phyloP scores from a whole-genome alignment of 2,329 filamentous ascomycete genomes.

The Fusarium domesticum region DNA sequence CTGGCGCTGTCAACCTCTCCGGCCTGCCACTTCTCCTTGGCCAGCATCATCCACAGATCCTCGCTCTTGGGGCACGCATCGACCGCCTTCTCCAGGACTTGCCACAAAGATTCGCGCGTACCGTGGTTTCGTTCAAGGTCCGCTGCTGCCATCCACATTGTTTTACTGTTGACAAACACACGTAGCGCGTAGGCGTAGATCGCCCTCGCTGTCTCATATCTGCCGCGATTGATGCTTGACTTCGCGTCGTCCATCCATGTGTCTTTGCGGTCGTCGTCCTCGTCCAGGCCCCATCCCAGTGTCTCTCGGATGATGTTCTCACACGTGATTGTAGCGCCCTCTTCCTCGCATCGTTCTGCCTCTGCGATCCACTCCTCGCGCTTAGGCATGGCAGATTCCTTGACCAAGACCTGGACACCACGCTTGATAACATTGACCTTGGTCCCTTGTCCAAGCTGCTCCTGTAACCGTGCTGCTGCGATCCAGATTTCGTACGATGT shows the following conservation, averaged over 20 bases:
- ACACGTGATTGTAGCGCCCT: slow-evolving; percentile 83
- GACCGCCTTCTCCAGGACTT: slow-evolving; percentile 86
- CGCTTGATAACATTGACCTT: slow-evolving; percentile 93
- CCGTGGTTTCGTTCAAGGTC: slow-evolving; percentile 91
- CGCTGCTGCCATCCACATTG: slow-evolving; percentile 84
- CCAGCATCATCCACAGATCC: slow-evolving; percentile 92
- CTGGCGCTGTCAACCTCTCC: slow-evolving; percentile 86
- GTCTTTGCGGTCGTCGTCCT: slow-evolving; percentile 94
- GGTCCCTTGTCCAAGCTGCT: slow-evolving; percentile 74
- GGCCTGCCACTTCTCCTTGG: slow-evolving; percentile 88
- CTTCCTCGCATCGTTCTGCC: slow-evolving; percentile 91
- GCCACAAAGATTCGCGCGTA: slow-evolving; percentile 75
- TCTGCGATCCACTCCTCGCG: slow-evolving; percentile 96
- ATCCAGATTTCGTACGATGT: slow-evolving; percentile 97
- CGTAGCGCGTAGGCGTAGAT: slow-evolving; percentile 90
- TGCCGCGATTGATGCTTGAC: slow-evolving; percentile 73
- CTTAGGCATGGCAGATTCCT: slow-evolving; percentile 93
- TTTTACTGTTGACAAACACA: slow-evolving; percentile 83
- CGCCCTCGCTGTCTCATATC: slow-evolving; percentile 85
- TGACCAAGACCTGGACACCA: slow-evolving; percentile 81
- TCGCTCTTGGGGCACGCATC: slow-evolving; percentile 90
- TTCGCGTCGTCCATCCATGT: slow-evolving; percentile 95
- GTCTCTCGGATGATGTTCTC: slow-evolving; percentile 89
- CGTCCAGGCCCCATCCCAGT: slow-evolving; percentile 86
- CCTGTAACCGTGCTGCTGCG: slow-evolving; percentile 84